These are phyloP conservation scores for Populus hybrid DNA, from an alignment of 441 rosid species.

Conservation along the genomic window DNA sequence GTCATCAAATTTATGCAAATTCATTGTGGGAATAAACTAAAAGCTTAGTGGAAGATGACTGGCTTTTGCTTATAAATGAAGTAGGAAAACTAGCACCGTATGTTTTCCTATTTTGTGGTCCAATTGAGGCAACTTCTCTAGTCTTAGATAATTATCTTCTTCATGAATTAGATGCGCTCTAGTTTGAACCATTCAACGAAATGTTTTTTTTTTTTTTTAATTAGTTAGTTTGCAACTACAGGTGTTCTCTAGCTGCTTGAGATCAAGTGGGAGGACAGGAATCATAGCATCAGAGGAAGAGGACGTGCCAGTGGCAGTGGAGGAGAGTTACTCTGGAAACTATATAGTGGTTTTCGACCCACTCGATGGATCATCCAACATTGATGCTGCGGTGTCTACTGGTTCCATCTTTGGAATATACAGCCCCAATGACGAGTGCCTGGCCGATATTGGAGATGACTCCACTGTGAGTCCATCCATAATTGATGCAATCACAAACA, in stretches of 20 bases:
- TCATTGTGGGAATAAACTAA: neutral
- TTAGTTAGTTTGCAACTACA: conserved; percentile 19
- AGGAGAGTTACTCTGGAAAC: conserved; percentile 91
- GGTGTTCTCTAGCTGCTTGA: conserved; percentile 92
- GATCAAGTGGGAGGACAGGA: conserved; percentile 91
- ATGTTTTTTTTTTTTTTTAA: neutral
- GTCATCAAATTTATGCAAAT: neutral
- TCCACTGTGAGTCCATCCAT: conserved; percentile 36
- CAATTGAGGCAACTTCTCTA: neutral
- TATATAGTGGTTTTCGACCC: conserved; percentile 90
- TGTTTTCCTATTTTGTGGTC: too few species aligned
- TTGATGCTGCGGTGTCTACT: conserved; percentile 91
- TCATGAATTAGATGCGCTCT: neutral
- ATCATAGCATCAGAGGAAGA: conserved; percentile 97
- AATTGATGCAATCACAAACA: neutral
- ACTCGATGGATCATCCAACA: conserved; percentile 93
- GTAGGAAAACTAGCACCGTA: neutral
- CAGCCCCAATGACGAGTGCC: conserved; percentile 87
- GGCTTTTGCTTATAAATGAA: neutral
- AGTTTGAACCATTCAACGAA: neutral
- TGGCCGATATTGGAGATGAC: conserved; percentile 61
- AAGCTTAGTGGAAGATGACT: neutral
- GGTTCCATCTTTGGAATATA: conserved; percentile 96
- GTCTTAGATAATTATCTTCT: neutral
- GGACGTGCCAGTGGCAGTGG: conserved; percentile 95